Conservation (phyloP, 768 basidiomycete species). For the Myochromella boudieri region DNA sequence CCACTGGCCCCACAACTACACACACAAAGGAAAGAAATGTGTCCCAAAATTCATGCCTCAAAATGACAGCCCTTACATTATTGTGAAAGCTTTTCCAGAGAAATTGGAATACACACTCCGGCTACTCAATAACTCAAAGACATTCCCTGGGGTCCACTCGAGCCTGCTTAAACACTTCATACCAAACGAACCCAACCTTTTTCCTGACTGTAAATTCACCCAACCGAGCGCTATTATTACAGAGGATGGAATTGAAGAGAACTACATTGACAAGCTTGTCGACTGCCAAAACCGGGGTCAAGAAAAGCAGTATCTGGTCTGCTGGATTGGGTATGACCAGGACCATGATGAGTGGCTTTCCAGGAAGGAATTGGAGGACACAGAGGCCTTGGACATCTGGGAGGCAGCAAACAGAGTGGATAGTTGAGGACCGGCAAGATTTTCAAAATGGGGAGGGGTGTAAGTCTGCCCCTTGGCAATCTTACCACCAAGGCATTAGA, state of each 20-base stretch:
- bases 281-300: constrained; percentile 20
- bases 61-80: constrained; percentile 28
- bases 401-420: too few species aligned
- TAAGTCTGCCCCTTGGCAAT: too few species aligned
- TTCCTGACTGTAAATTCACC: constrained; percentile 24
- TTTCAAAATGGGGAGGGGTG: too few species aligned
- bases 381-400: constrained; percentile 16
- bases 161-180: constrained; percentile 7
- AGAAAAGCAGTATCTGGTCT: constrained; percentile 27
- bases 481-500: too few species aligned
- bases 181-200: constrained; percentile 8
- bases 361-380: constrained; percentile 18
- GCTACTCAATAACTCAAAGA: not conserved
- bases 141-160: not conserved
- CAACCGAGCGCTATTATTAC: constrained; percentile 20
- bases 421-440: not conserved
- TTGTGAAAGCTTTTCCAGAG: constrained; percentile 13
- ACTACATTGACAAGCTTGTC: constrained; percentile 25
- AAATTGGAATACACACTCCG: too few species aligned
- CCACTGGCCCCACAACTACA: constrained; percentile 30
- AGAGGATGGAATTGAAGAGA: constrained; percentile 26
- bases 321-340: constrained; percentile 30
- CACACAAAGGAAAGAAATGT: constrained; percentile 21
- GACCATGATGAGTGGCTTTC: constrained; percentile 30
- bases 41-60: constrained; percentile 44